These are phyloP conservation scores for Cytospora schulzeri DNA, from an alignment of 2,329 filamentous ascomycete genomes.

Conservation along the genomic window DNA sequence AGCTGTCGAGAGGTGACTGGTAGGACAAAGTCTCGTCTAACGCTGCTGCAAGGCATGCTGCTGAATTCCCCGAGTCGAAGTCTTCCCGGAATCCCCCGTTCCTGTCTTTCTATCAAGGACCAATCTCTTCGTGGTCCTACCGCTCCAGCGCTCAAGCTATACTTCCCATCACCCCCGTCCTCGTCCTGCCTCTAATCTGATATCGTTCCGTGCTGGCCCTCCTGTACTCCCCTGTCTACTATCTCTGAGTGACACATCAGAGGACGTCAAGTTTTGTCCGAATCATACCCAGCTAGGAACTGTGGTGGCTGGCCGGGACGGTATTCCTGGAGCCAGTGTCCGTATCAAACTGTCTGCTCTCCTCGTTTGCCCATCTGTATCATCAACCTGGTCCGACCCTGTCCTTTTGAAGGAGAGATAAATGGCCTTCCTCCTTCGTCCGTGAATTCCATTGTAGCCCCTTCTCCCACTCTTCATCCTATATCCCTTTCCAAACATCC, in stretches of 20 bases:
- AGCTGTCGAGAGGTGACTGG: conserved; percentile 28
- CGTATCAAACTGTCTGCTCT: not conserved
- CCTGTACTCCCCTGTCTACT: conserved; percentile 10
- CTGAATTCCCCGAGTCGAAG: conserved; percentile 6
- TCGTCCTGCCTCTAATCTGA: conserved; percentile 16
- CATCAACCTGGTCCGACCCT: not conserved
- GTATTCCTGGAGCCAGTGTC: conserved; percentile 14
- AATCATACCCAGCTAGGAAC: conserved; percentile 6
- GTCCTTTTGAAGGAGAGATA: conserved; percentile 17
- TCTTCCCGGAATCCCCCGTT: conserved; percentile 2
- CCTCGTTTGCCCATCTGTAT: not conserved
- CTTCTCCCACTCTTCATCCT: conserved; percentile 5
- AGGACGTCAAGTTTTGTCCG: not conserved
- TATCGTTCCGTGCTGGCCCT: conserved; percentile 3
- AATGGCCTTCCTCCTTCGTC: conserved; percentile 27
- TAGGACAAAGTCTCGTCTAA: conserved; percentile 2
- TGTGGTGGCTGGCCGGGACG: conserved; percentile 20
- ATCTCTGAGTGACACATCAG: conserved; percentile 15
- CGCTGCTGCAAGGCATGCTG: conserved; percentile 7
- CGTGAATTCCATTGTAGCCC: not conserved
- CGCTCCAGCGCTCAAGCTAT: not conserved
- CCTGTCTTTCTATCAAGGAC: not conserved
- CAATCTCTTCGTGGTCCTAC: conserved; percentile 2
- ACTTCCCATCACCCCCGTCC: conserved; percentile 1
- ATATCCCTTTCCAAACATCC: not conserved